phyloP scores from a whole-genome alignment of 768 basidiomycete genomes.

The Mycena rosella region DNA sequence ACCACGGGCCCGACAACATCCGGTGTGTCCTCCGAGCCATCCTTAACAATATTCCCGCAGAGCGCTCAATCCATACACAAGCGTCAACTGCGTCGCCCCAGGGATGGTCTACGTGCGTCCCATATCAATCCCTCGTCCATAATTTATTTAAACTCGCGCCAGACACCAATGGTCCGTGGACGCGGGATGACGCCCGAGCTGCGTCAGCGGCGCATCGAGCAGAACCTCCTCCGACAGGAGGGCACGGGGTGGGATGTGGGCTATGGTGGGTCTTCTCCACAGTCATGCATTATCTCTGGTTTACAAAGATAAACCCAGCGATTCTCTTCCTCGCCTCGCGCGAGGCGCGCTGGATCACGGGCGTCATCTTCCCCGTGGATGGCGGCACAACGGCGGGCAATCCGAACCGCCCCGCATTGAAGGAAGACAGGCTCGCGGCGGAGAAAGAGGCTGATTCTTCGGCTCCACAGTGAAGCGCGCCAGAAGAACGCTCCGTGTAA shows the following conservation, averaged over 20 bases:
- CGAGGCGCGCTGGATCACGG: conserved; percentile 60
- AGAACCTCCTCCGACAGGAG: conserved; percentile 55
- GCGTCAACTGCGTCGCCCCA: conserved; percentile 28
- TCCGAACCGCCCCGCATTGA: conserved; percentile 28
- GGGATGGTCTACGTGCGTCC: conserved; percentile 50
- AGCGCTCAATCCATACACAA: background rate
- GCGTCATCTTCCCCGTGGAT: conserved; percentile 55
- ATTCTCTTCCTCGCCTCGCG: conserved; percentile 55
- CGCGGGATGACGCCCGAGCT: conserved; percentile 50
- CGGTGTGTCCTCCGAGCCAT: conserved; percentile 49
- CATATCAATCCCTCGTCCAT: background rate
- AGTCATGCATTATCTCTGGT: background rate
- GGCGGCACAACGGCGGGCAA: conserved; percentile 53
- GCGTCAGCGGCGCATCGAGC: conserved; percentile 51
- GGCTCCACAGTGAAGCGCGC: background rate
- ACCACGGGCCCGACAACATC: conserved; percentile 56
- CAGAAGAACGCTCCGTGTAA: too few relatives aligned
- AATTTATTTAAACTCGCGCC: background rate
- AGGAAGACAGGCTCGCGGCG: conserved; percentile 20
- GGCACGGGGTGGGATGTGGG: conserved; percentile 60
- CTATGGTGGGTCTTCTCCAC: conserved; percentile 43
- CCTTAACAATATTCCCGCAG: background rate
- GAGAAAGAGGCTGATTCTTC: conserved; percentile 1
- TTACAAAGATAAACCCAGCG: conserved; percentile 11
- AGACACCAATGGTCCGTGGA: conserved; percentile 57